A percentile compares a stretch with the other conserved stretches of the same genome.
These are phyloP conservation scores for Harringtonia lauricola DNA, from an alignment of 2,329 filamentous ascomycete genomes.

Conservation along the genomic window DNA sequence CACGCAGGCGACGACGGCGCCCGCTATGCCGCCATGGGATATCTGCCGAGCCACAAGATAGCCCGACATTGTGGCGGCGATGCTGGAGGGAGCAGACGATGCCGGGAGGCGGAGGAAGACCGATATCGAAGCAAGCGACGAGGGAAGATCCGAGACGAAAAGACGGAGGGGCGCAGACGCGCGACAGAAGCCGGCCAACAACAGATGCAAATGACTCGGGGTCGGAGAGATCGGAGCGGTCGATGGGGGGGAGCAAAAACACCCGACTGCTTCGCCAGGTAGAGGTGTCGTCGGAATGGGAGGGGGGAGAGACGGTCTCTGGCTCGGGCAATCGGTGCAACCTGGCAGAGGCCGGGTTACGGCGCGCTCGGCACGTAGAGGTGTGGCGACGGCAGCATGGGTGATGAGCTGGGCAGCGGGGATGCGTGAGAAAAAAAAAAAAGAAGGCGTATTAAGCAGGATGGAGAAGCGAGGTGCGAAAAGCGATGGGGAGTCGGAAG, in stretches of 20 bases:
- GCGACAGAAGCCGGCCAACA: no score
- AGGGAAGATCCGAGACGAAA: no score
- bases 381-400: constrained; percentile 11
- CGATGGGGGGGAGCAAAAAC: no score
- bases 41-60: constrained; percentile 11
- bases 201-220: no score
- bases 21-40: constrained; percentile 21
- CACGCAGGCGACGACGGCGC: constrained; percentile 21
- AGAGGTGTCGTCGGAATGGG: no score
- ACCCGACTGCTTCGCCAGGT: no score
- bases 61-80: constrained; percentile 5
- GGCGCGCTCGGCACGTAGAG: constrained; percentile 7
- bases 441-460: background rate
- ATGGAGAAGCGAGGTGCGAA: background rate
- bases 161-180: no score
- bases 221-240: no score
- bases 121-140: no score
- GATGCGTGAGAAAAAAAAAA: background rate
- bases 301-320: no score
- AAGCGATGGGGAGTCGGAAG: background rate
- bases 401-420: background rate
- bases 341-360: constrained; percentile 9
- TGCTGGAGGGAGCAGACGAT: background rate
- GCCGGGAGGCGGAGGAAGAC: no score
- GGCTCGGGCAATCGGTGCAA: background rate